Base-by-base conservation (phyloP, 306 rosid genomes). In the Trifolium repens region DNA sequence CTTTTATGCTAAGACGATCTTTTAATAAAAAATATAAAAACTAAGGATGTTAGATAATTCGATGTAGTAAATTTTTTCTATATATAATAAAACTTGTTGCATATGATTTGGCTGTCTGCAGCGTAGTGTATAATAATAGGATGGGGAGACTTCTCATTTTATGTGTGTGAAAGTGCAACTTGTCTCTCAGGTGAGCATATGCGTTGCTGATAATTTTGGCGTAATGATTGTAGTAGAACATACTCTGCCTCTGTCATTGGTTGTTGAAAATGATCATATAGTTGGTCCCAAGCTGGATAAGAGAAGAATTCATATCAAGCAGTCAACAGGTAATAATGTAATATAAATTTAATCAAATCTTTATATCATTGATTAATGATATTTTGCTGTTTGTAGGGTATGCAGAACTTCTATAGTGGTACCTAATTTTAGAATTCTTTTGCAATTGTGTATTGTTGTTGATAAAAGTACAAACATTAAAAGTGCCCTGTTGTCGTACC, bases 61-160 rank as follows among this genome's bases (percentile, higher is more conserved):
- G 74, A 55, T 78, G 43, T 60, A 53, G 26, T 71, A 73, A 70
- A 50, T 16, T 82, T 67, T 59, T 37, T 19, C 69, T 26, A 67
- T 67, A 67, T 57, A 35, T 22, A 68, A 74, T 74, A 59, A 80
- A 73, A 34, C 46, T 46, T 27, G 44, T 72, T 66, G 12, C 26
- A 35, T 49, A 17, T 24, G 43, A 24, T 46, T 71, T 34, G 32
- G 35, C 22, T 42, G 27, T 65, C 71, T 76, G 35, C 22, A 34
- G 46, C 47, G 24, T n/a, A 17, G 11, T 52, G 44, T 39, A 34
- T n/a, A 16, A 8, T 52, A 52, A 30, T 15, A 27, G 8, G 35
- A 27, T 35, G 6, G 17, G 59, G 60, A 37, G 49, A 46, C 5
- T 69, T 69, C 54, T 67, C 66, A 53, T 26, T 14, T 2, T 47